These are phyloP conservation scores for Annulohypoxylon truncatum DNA, from an alignment of 2,329 filamentous ascomycete species.

Conservation along the genomic window DNA sequence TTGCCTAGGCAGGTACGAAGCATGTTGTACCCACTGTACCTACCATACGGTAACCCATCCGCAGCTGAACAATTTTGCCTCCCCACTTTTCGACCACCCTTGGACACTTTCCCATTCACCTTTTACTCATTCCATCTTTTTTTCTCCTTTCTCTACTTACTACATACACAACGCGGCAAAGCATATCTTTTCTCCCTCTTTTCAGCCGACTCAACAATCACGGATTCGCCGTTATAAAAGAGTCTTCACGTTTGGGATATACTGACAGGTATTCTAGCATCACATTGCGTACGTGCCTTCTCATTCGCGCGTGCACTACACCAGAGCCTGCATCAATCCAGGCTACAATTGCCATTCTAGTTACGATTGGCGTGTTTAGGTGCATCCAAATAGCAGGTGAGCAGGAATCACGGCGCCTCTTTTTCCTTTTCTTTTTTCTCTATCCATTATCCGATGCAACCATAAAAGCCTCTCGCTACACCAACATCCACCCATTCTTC, in stretches of 20 bases:
- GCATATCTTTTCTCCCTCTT: conserved; percentile 15
- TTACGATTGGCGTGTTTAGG: conserved; percentile 24
- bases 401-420: conserved; percentile 12
- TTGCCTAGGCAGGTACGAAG: conserved; percentile 28
- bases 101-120: conserved; percentile 26
- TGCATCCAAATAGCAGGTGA: conserved; percentile 28
- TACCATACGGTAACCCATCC: conserved; percentile 23
- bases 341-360: conserved; percentile 14
- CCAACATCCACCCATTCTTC: conserved; percentile 1
- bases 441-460: conserved; percentile 13
- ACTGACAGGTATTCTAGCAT: conserved; percentile 11
- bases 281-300: conserved; percentile 9
- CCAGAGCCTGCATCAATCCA: conserved; percentile 13
- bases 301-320: conserved; percentile 2
- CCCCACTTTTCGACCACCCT: conserved; percentile 40
- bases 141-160: conserved; percentile 1
- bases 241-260: conserved; percentile 10
- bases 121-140: conserved; percentile 32
- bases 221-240: conserved; percentile 13
- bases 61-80: conserved; percentile 46
- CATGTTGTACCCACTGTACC: conserved; percentile 18
- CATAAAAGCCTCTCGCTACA: conserved; percentile 21
- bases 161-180: conserved; percentile 2
- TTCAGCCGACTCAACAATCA: conserved; percentile 7
- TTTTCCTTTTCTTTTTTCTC: conserved; percentile 6